Percentiles rank a stretch among this genome's conserved stretches.
phyloP scores from a whole-genome alignment of 495 filamentous ascomycete genomes.

The Immersiella caudata region DNA sequence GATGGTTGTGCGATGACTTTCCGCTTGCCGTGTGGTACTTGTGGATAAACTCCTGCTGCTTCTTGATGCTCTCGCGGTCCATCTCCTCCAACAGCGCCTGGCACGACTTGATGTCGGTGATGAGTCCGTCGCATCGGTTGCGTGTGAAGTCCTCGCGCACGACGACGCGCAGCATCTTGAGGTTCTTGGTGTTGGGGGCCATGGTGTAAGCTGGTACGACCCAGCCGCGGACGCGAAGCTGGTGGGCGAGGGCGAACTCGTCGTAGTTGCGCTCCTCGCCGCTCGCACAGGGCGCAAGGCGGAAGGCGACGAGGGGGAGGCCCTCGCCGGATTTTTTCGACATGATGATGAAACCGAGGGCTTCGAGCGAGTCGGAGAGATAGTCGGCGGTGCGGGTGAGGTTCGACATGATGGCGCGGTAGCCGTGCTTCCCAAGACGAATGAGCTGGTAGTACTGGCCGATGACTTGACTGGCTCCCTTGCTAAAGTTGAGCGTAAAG shows the following conservation, averaged over 20 bases:
- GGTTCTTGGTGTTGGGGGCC: slow-evolving; percentile 75
- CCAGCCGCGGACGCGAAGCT: slow-evolving; percentile 82
- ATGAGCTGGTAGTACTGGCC: slow-evolving; percentile 97
- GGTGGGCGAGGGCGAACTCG: slow-evolving; percentile 80
- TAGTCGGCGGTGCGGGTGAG: slow-evolving; percentile 83
- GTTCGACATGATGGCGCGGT: slow-evolving; percentile 84
- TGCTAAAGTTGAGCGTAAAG: slow-evolving; percentile 96
- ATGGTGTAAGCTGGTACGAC: slow-evolving; percentile 93
- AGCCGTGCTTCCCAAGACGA: slow-evolving; percentile 86
- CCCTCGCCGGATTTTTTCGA: slow-evolving; percentile 73
- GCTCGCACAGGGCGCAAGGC: slow-evolving; percentile 53
- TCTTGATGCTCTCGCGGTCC: slow-evolving; percentile 67
- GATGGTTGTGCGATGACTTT: slow-evolving; percentile 62
- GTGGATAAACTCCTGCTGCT: slow-evolving; percentile 66
- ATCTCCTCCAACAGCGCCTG: slow-evolving; percentile 68
- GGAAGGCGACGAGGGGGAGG: slow-evolving; percentile 84
- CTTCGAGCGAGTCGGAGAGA: slow-evolving; percentile 66
- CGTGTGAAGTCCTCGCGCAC: slow-evolving; percentile 86
- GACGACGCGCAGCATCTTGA: slow-evolving; percentile 88
- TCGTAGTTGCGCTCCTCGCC: slow-evolving; percentile 66
- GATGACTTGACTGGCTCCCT: slow-evolving; percentile 88
- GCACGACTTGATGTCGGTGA: slow-evolving; percentile 73
- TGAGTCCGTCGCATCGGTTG: slow-evolving; percentile 70
- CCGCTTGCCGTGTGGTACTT: slow-evolving; percentile 57
- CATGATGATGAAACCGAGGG: slow-evolving; percentile 82